A percentile compares a stretch with the other conserved stretches of the same genome.
Conservation (phyloP, 108 stramenopile species). For the Chaetoceros tenuissimus region DNA sequence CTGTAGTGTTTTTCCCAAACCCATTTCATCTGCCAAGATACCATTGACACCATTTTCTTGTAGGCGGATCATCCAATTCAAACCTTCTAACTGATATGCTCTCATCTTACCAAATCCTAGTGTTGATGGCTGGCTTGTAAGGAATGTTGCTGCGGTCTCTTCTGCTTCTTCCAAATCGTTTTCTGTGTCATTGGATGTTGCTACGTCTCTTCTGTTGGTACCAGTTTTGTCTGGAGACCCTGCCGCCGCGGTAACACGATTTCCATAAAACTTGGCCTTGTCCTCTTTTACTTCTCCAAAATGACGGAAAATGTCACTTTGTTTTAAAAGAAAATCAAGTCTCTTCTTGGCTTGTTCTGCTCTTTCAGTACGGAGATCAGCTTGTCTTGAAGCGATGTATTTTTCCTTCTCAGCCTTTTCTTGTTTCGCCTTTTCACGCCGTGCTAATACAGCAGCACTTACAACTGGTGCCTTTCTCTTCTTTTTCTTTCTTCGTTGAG, state of each 20-base stretch:
- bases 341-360: constrained; percentile 76
- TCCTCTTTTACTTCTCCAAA: constrained; percentile 83
- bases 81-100: constrained; percentile 92
- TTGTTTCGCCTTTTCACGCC: constrained; percentile 23
- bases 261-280: constrained; percentile 43
- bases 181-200: not conserved
- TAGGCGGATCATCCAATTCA: constrained; percentile 97
- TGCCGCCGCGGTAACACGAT: constrained; percentile 7
- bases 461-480: constrained; percentile 16
- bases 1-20: constrained; percentile 90
- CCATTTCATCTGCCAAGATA: constrained; percentile 80
- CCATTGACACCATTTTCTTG: constrained; percentile 94
- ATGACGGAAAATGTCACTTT: constrained; percentile 95
- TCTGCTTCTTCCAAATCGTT: constrained; percentile 59
- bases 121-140: constrained; percentile 79
- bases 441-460: constrained; percentile 40
- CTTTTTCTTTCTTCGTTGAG: constrained; percentile 10
- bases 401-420: constrained; percentile 65
- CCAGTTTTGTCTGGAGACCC: not conserved
- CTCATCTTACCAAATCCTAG: constrained; percentile 78
- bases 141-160: constrained; percentile 63
- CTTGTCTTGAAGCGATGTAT: constrained; percentile 56
- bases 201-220: not conserved
- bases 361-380: constrained; percentile 57
- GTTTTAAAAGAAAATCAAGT: constrained; percentile 91